Conservation (phyloP, 805 yeast species). For the Huiozyma sinensis region DNA sequence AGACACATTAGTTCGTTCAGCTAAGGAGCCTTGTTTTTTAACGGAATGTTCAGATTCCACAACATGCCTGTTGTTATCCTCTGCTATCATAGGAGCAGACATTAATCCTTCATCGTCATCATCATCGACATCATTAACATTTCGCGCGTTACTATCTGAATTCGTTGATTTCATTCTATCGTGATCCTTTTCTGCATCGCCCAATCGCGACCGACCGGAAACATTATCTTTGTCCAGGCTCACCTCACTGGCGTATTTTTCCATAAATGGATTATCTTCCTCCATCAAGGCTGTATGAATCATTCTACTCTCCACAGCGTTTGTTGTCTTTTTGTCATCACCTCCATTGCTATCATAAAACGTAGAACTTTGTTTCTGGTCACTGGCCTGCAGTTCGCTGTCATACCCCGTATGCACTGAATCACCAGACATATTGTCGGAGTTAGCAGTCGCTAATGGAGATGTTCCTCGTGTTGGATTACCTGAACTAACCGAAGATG, state of each 20-base stretch:
- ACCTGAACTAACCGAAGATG: no score
- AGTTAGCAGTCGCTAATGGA: no score
- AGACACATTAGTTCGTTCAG: neutral
- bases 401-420: no score
- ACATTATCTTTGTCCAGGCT: neutral
- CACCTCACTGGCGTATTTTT: neutral
- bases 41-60: neutral
- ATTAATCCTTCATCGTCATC: neutral
- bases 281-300: slow-evolving; percentile 20
- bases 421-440: no score
- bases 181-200: neutral
- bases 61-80: neutral
- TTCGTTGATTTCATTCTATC: neutral
- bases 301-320: slow-evolving; percentile 6
- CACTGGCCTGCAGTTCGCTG: no score
- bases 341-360: no score
- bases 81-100: neutral
- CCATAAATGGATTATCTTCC: slow-evolving; percentile 24
- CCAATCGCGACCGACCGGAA: no score
- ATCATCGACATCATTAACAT: slow-evolving; percentile 9
- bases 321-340: no score
- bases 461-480: no score
- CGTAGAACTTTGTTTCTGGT: no score
- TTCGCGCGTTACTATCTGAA: slow-evolving; percentile 5
- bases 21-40: neutral